Conservation (phyloP, 1,284 basidiomycete species). For the Crucibulum parvulum region DNA sequence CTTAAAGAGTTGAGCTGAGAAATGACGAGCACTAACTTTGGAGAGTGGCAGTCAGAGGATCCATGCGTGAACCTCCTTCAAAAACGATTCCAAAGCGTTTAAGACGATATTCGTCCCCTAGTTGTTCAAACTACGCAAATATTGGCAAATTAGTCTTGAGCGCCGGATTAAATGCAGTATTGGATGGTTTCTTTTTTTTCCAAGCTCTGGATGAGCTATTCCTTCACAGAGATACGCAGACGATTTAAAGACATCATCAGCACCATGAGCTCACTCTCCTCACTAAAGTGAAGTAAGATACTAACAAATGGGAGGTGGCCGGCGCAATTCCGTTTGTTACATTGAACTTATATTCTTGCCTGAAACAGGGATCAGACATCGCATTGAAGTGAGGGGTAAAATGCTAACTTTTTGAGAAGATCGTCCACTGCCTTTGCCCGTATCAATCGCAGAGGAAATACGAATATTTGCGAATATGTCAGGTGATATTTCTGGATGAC, state of each 20-base stretch:
- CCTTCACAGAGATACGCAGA: slow-evolving; percentile 26
- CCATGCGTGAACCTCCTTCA: too few relatives aligned
- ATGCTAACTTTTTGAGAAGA: slow-evolving; percentile 20
- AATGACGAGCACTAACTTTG: too few relatives aligned
- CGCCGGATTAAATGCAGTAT: too few relatives aligned
- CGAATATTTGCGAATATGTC: slow-evolving; percentile 44
- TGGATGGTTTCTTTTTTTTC: too few relatives aligned
- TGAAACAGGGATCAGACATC: slow-evolving; percentile 3
- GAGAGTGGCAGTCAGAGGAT: too few relatives aligned
- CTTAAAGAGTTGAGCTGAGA: too few relatives aligned
- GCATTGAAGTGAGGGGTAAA: neutral
- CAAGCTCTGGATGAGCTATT: slow-evolving; percentile 22
- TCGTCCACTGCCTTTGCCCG: slow-evolving; percentile 23
- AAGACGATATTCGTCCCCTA: slow-evolving; percentile 18
- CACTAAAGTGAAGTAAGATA: neutral
- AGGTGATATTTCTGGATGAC: slow-evolving; percentile 37
- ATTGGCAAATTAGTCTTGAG: slow-evolving; percentile 15
- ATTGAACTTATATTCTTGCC: slow-evolving; percentile 28
- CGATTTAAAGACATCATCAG: slow-evolving; percentile 27
- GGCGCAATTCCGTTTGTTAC: slow-evolving; percentile 26
- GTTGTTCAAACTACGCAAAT: slow-evolving; percentile 24
- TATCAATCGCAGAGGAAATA: slow-evolving; percentile 34
- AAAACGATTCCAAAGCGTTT: too few relatives aligned
- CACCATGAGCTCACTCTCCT: neutral
- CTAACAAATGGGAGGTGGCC: slow-evolving; percentile 21